Evolutionary conservation across 176 grass and related monocot species (phyloP), one percentile per base, ranked within the genome.

Genomic region (Chloris gayana): DNA sequence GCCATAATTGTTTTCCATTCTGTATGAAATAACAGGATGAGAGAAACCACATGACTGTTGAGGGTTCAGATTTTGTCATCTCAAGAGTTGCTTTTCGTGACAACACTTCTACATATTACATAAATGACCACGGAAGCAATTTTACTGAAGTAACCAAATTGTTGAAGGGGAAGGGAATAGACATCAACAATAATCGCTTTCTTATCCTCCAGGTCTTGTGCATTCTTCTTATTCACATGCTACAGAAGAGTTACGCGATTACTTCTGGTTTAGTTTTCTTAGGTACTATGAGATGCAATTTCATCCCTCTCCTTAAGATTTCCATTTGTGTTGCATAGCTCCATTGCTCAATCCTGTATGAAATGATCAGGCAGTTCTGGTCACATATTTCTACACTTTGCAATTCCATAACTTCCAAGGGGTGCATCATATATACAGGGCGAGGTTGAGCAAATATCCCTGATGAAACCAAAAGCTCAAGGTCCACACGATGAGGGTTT

Each of bases 401-500:
- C 67, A 67, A 79, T 9, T 79, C 27, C 32, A 31, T 75, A 45
- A 85, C 47, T 85, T 82, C 53, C 79, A 33, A 78, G 11, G 31
- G 80, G 83, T 59, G 18, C 26, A 56, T 25, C 76, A 3, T 78
- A 47, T 44, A 44, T 44, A 44, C 74, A 98, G 96, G 96, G 96
- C 30, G 96, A 98, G 70, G 92, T 98, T 67, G 96, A 98, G 84
- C 96, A 98, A 87, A 98, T 98, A 33, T 98, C 96, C 46, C 78
- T 98, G 47, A 98, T 98, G 96, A 98, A 98, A 89, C 92, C 96
- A 58, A 98, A 98, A 72, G 12, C 90, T 64, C 96, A 98, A 81
- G 88, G 96, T n/a, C 88, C 88, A 29, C 96, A 98, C 86, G 96
- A 98, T 33, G 96, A 98, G 75, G 96, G 96, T 30, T 98, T 98